Percentiles rank a stretch among this genome's conserved stretches.
These are phyloP conservation scores for Rubroshorea leprosula DNA, from an alignment of 345 rosid genomes.

Conservation along the genomic window DNA sequence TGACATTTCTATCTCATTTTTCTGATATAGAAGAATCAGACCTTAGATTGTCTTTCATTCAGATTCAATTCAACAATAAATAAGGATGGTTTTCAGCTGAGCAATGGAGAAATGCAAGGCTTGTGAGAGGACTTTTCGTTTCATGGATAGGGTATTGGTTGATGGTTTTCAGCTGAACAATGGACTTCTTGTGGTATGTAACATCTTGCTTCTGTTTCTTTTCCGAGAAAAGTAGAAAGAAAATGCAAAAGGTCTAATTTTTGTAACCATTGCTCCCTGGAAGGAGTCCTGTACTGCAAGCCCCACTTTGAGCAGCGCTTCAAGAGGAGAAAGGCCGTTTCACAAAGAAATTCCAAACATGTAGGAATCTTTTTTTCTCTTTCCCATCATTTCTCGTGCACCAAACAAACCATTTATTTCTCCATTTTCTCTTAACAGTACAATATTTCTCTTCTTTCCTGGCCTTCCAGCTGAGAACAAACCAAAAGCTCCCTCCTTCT, in stretches of 20 bases:
- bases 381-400: background rate
- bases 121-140: constrained; percentile 71
- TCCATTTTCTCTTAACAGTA: constrained; percentile 6
- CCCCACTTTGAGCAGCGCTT: constrained; percentile 85
- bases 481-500: constrained; percentile 52
- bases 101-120: constrained; percentile 75
- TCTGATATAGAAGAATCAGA: background rate
- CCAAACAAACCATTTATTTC: background rate
- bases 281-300: constrained; percentile 74
- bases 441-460: background rate
- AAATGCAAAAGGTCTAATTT: background rate
- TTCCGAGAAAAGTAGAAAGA: background rate
- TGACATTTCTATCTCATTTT: background rate
- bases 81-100: constrained; percentile 51
- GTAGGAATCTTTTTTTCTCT: constrained; percentile 10
- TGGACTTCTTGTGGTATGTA: constrained; percentile 55
- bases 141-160: constrained; percentile 61
- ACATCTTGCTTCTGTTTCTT: background rate
- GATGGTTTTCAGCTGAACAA: constrained; percentile 79
- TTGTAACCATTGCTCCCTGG: constrained; percentile 59
- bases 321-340: constrained; percentile 56
- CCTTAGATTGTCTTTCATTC: background rate
- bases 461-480: constrained; percentile 8
- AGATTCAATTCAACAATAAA: background rate
- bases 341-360: constrained; percentile 38